These are phyloP conservation scores for Backusella mclennaniae DNA, from an alignment of 192 early-diverging fungal genomes.

Conservation along the genomic window DNA sequence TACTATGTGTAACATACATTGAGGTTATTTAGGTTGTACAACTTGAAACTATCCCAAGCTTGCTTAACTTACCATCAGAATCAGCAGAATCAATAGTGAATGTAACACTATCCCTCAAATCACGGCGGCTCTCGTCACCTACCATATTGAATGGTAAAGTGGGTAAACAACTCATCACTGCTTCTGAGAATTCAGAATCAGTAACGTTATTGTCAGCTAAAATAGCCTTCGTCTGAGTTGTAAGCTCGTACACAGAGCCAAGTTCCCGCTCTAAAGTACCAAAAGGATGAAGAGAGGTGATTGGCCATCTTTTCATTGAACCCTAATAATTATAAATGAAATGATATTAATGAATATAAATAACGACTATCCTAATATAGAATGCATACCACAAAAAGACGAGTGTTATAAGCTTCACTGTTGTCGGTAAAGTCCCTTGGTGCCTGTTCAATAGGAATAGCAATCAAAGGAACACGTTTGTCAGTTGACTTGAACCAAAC, in stretches of 20 bases:
- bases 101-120: conserved; percentile 66
- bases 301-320: conserved; percentile 66
- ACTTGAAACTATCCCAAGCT: not conserved
- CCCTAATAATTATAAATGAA: conserved; percentile 38
- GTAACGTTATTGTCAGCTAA: conserved; percentile 77
- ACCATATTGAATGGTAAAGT: conserved; percentile 64
- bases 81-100: conserved; percentile 88
- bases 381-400: conserved; percentile 53
- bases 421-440: conserved; percentile 68
- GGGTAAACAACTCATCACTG: conserved; percentile 75
- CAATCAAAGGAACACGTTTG: conserved; percentile 74
- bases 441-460: conserved; percentile 69
- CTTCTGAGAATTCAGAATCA: conserved; percentile 66
- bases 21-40: not conserved
- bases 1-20: not conserved
- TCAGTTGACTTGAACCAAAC: conserved; percentile 86
- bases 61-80: conserved; percentile 53
- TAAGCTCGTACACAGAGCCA: conserved; percentile 75
- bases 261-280: conserved; percentile 67
- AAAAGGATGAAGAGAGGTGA: conserved; percentile 64
- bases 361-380: not conserved
- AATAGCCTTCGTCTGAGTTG: conserved; percentile 75
- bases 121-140: conserved; percentile 64
- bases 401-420: conserved; percentile 50
- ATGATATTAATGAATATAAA: conserved; percentile 6